Base-by-base conservation (phyloP, 2,329 filamentous ascomycete genomes). In the Phaeomoniella chlamydospora region DNA sequence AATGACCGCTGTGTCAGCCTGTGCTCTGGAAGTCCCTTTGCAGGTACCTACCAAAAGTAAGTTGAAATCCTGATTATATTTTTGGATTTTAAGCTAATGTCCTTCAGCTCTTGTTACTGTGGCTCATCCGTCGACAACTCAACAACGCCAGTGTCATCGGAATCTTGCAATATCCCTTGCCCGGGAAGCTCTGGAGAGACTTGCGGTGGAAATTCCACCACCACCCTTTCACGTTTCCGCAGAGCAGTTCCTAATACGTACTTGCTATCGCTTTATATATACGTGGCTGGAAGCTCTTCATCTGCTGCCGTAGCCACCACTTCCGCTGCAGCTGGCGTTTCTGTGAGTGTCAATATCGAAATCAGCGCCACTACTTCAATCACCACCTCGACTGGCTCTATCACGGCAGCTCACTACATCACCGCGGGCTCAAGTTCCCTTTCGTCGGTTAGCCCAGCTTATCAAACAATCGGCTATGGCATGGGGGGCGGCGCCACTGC, bases 151-250 rank as follows among this genome's bases (percentile, higher is more conserved):
- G 17, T 12, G 18, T 13, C n/a, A 4, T 34, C 32, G 14, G 32
- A 18, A 10, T 17, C 41, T 3, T 77, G 73, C 51, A 62, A 60
- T 31, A 44, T 48, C 29, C 36, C 51, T 14, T 62, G 59, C 36
- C 45, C 55, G 10, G 59, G 58, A 3, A 48, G 60, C 30, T 40
- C 50, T 4, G 51, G 50, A 15, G 49, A 58, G 18, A 48, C 55
- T 10, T 66, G 62, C 41, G 62, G 74, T 40, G 68, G 67, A 26
- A 64, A 66, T 16, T 58, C 59, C 30, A 61, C 67, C 15, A 53
- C 22, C n/a, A n/a, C 9, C 6, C 22, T 26, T 26, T 9, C 9
- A 9, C 22, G 22, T n/a, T 26, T 26, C 22, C 22, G 22, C n/a
- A 6, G 22, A 9, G 22, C 22, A 9, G 22, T 26, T 26, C 22